A percentile compares a stretch with the other conserved stretches of the same genome.
These are phyloP conservation scores for Trichophyton benhamiae DNA, from an alignment of 2,329 filamentous ascomycete species.

Conservation along the genomic window DNA sequence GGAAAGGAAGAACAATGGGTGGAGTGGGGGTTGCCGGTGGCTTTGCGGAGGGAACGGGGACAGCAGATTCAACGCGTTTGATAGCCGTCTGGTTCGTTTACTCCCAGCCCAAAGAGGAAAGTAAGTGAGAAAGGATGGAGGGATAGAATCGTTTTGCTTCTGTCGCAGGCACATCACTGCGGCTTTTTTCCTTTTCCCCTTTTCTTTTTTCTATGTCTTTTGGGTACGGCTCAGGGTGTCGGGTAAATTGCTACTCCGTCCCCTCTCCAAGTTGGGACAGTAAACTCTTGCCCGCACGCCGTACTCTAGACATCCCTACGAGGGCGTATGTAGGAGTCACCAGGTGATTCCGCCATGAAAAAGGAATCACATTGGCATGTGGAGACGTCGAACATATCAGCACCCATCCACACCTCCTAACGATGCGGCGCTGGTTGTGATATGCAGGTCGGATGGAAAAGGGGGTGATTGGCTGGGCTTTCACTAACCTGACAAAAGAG, in stretches of 20 bases:
- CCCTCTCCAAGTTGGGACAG: neutral
- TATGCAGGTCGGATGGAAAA: slow-evolving; percentile 3
- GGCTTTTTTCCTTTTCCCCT: neutral
- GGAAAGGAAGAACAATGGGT: neutral
- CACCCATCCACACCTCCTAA: neutral
- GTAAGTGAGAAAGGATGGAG: neutral
- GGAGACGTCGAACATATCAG: neutral
- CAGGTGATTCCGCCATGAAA: neutral
- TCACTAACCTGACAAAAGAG: slow-evolving; percentile 59
- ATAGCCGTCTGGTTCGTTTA: neutral
- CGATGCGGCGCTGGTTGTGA: neutral
- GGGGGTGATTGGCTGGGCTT: slow-evolving; percentile 7
- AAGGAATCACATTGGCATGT: neutral
- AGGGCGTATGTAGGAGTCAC: neutral
- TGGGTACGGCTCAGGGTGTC: neutral
- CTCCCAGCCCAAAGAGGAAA: neutral
- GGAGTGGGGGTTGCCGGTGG: neutral
- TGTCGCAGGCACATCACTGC: neutral
- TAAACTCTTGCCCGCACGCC: neutral
- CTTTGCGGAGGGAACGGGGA: neutral
- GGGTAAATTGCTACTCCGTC: neutral
- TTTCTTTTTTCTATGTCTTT: neutral
- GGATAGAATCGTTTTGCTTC: neutral
- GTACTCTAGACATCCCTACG: neutral
- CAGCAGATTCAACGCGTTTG: neutral